A percentile compares a stretch with the other conserved stretches of the same genome.
These are phyloP conservation scores for Calycina herbarum DNA, from an alignment of 2,329 filamentous ascomycete species.

Conservation along the genomic window DNA sequence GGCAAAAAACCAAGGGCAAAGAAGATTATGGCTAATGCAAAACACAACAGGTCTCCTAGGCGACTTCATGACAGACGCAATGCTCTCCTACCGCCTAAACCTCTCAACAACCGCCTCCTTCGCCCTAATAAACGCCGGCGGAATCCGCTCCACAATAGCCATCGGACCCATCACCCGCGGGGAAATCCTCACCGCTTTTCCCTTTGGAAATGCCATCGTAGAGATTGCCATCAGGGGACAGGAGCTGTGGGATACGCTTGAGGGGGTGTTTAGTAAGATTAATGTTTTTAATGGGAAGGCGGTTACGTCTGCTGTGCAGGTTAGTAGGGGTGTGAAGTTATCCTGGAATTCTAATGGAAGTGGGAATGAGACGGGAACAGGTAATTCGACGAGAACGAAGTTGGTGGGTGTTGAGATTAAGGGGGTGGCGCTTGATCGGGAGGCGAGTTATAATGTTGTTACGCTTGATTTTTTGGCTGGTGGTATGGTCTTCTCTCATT, in stretches of 20 bases:
- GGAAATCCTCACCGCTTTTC: constrained; percentile 63
- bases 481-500: neutral
- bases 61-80: constrained; percentile 58
- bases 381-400: constrained; percentile 47
- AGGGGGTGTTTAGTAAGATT: constrained; percentile 56
- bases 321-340: constrained; percentile 56
- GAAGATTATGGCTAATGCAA: no score
- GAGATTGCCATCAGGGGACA: constrained; percentile 55
- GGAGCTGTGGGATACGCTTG: constrained; percentile 56
- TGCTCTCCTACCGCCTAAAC: constrained; percentile 59
- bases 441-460: constrained; percentile 54
- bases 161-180: constrained; percentile 61
- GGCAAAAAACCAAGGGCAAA: neutral
- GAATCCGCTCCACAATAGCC: constrained; percentile 64
- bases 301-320: constrained; percentile 61
- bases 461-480: constrained; percentile 64
- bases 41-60: constrained; percentile 43
- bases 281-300: constrained; percentile 54
- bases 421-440: constrained; percentile 46
- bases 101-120: constrained; percentile 40
- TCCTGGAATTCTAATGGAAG: constrained; percentile 54
- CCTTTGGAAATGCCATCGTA: constrained; percentile 65
- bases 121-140: constrained; percentile 63
- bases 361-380: constrained; percentile 45
- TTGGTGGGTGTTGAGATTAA: constrained; percentile 55